A percentile compares a stretch with the other conserved stretches of the same genome.
phyloP scores from a whole-genome alignment of 2,329 filamentous ascomycete species.

The Penicillium psychrosexuale region DNA sequence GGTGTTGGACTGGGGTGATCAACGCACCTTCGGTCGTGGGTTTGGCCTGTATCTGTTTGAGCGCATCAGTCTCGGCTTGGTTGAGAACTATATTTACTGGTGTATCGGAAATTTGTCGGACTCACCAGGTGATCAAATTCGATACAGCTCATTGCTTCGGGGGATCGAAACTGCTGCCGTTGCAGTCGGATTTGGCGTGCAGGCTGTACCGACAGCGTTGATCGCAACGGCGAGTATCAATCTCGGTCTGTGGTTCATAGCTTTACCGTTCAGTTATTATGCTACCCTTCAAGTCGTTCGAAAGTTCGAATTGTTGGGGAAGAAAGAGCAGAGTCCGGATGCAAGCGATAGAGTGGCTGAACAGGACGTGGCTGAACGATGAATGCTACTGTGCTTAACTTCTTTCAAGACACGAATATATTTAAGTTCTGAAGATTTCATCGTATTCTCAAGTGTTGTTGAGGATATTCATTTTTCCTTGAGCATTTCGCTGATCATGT shows the following conservation, averaged over 20 bases:
- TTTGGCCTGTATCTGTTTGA: slow-evolving; percentile 47
- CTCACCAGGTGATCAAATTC: slow-evolving; percentile 45
- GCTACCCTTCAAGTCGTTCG: slow-evolving; percentile 43
- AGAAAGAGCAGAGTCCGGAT: not conserved
- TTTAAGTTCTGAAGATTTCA: no score
- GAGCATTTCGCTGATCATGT: no score
- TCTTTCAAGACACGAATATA: not conserved
- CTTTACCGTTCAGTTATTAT: slow-evolving; percentile 46
- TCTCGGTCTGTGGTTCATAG: slow-evolving; percentile 43
- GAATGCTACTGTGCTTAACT: not conserved
- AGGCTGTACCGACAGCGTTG: slow-evolving; percentile 44
- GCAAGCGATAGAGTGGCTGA: not conserved
- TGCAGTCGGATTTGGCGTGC: slow-evolving; percentile 45
- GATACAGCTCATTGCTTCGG: slow-evolving; percentile 46
- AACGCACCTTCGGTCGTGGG: slow-evolving; percentile 41
- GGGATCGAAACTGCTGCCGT: slow-evolving; percentile 45
- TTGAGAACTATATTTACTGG: slow-evolving; percentile 50
- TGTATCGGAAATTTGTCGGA: slow-evolving; percentile 48
- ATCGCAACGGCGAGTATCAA: slow-evolving; percentile 48
- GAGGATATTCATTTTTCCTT: not conserved
- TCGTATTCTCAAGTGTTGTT: not conserved
- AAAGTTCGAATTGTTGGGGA: slow-evolving; percentile 36
- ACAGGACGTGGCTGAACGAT: not conserved
- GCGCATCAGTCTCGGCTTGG: slow-evolving; percentile 39
- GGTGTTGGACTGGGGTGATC: slow-evolving; percentile 45